These are phyloP conservation scores for Oryza nivara DNA, from an alignment of 176 grass and related monocot genomes.

Conservation along the genomic window DNA sequence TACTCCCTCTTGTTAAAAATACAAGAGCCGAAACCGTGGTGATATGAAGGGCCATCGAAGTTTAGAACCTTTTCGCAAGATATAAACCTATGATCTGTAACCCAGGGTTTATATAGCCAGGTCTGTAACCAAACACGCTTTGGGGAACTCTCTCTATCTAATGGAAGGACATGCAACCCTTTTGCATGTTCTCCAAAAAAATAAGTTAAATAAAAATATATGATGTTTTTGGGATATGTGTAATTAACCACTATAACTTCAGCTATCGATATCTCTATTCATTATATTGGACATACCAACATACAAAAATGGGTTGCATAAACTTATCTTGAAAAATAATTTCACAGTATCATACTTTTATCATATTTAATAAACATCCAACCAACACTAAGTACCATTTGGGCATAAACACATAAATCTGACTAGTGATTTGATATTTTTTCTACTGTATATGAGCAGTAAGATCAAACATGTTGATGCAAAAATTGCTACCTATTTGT, in stretches of 20 bases:
- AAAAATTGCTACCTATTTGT: not conserved
- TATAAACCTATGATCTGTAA: too few species aligned
- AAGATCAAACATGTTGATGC: not conserved
- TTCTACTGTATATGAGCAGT: not conserved
- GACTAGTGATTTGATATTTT: not conserved
- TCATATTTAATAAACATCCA: not conserved
- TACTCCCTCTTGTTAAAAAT: not conserved
- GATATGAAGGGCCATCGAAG: too few species aligned
- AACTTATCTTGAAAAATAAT: not conserved
- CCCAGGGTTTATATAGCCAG: too few species aligned
- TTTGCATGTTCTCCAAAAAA: too few species aligned
- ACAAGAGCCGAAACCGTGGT: not conserved
- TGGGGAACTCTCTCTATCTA: too few species aligned
- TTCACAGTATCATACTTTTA: not conserved
- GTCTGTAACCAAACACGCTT: too few species aligned
- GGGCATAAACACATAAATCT: not conserved
- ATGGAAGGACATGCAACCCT: too few species aligned
- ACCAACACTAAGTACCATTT: not conserved
- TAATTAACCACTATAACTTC: not conserved
- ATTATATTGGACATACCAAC: not conserved
- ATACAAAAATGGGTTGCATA: not conserved
- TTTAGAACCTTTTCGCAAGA: too few species aligned
- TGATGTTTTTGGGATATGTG: not conserved
- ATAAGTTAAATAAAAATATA: not conserved
- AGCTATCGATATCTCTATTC: not conserved